Conservation (phyloP, 1,139 yeast genomes). For the Casaregolazyma suthepensis region DNA sequence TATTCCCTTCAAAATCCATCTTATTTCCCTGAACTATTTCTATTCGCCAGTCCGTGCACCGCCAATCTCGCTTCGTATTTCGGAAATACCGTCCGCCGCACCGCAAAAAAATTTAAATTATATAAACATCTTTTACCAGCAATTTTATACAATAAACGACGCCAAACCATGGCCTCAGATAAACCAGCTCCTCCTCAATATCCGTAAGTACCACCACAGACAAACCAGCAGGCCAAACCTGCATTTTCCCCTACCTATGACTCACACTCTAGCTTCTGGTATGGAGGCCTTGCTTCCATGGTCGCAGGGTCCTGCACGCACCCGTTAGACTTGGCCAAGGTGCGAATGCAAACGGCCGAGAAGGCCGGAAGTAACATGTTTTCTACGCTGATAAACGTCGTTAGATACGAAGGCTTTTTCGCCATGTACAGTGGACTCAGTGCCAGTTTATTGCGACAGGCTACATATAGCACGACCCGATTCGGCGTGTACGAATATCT, state of each 20-base stretch:
- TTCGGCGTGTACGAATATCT: conserved; percentile 77
- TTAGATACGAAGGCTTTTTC: conserved; percentile 57
- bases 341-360: conserved; percentile 68
- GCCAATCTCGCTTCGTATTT: background rate
- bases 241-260: background rate
- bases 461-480: conserved; percentile 79
- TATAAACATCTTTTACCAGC: background rate
- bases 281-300: conserved; percentile 45
- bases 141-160: background rate
- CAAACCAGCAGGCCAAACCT: background rate
- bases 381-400: conserved; percentile 55
- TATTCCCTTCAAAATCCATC: background rate
- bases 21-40: background rate
- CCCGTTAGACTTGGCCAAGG: conserved; percentile 81
- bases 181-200: background rate
- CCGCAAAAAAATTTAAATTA: background rate
- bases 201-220: background rate
- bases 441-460: conserved; percentile 79
- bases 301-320: conserved; percentile 44
- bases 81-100: background rate
- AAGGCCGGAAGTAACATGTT: conserved; percentile 54
- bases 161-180: background rate
- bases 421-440: conserved; percentile 75
- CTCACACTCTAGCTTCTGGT: conserved; percentile 41
- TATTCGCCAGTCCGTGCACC: background rate